Base-by-base conservation (phyloP, 2,329 filamentous ascomycete species). In the Diaporthe vexans region DNA sequence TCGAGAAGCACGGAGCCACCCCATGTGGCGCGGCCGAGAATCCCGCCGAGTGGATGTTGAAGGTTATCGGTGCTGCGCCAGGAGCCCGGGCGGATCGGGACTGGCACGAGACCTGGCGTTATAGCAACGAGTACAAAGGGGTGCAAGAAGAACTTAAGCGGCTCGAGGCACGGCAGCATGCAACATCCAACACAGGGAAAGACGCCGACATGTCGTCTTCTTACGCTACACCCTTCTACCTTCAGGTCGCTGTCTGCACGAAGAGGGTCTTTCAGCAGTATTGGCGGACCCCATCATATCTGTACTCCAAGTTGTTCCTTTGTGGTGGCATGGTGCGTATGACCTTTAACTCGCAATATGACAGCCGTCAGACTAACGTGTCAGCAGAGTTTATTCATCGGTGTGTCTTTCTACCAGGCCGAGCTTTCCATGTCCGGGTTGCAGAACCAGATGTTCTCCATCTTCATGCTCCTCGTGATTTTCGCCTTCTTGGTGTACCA, bases 11-110 rank as follows among this genome's bases (percentile, higher is more conserved):
- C 77, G 92, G 94, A 70, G 92, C 91, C 1, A 85, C 86, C 51
- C 81, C 87, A 43, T 96, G 94, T 81, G 92, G 92, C 0, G 78
- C 84, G 1, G 90, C 90, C 11, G 92, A 92, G 54, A 97, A 97
- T 83, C 94, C 94, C 7, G 94, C 94, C 46, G 94, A 97, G 83
- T 95, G 92, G 91, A 95, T 95, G 93, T 82, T 91, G 54, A 86
- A 89, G 77, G 88, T 88, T 7, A 90, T 91, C 67, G 88, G 89
- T 73, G 92, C 91, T 21, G 91, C 91, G 1, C 91, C 92, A 0
- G 91, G 91, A 73, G 90, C 90, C 21, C 81, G 87, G 69, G 89
- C 89, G 29, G 89, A 92, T 24, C 84, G 91, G 63, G 88, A 94
- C 81, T 94, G 92, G 92, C 88, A 88, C 80, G 81, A 89, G 72